Percentiles rank a stretch among this genome's conserved stretches.
phyloP scores from a whole-genome alignment of 2,329 filamentous ascomycete genomes.

The Aurifilum marmelostoma region DNA sequence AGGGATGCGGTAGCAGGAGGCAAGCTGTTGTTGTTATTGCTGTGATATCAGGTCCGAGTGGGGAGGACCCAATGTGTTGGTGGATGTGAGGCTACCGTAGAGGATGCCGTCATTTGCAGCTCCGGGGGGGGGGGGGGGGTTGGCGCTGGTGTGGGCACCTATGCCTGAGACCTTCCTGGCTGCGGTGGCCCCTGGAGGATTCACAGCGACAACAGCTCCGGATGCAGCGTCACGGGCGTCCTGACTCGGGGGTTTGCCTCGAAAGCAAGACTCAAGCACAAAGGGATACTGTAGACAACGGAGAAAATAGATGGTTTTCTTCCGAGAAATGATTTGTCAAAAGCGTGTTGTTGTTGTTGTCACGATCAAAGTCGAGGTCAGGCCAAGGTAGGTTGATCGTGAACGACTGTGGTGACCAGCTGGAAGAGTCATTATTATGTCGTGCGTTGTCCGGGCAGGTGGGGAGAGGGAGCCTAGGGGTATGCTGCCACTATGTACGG shows the following conservation, averaged over 20 bases:
- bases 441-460: not conserved
- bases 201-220: not conserved
- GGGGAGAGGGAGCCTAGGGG: not conserved
- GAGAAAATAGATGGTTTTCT: not conserved
- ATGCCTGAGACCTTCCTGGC: slow-evolving; percentile 4
- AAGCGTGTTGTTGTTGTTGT: not conserved
- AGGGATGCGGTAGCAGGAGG: not conserved
- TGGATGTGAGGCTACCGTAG: slow-evolving; percentile 3
- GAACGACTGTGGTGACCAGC: not conserved
- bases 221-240: not conserved
- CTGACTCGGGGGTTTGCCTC: not conserved
- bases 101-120: slow-evolving; percentile 17
- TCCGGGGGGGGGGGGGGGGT: slow-evolving; percentile 8
- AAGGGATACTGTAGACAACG: not conserved
- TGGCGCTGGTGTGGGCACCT: slow-evolving; percentile 1
- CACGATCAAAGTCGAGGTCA: not conserved
- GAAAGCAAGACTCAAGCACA: not conserved
- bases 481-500: not conserved
- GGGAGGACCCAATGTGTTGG: not conserved
- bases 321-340: not conserved
- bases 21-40: not conserved
- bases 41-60: not conserved
- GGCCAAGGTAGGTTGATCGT: not conserved
- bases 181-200: not conserved
- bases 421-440: not conserved